Base-by-base conservation (phyloP, 2,329 filamentous ascomycete species). In the Trichoderma harzianum region DNA sequence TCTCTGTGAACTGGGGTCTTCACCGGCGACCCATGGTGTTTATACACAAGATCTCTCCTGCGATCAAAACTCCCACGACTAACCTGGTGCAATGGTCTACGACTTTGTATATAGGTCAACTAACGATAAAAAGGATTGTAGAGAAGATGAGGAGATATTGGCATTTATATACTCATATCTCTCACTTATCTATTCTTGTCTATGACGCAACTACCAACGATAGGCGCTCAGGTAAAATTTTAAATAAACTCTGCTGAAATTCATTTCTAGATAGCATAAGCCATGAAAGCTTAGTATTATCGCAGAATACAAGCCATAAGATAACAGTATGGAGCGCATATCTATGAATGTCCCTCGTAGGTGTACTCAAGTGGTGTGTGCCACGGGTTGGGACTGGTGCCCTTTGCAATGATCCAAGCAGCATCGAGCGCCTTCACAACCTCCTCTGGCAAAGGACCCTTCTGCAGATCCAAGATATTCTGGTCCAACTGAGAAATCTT, bases 371-470 rank as follows among this genome's bases (percentile, higher is more conserved):
- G 61, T 12, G 69, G 26, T 8, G 61, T 57, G 24, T 64, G 51
- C 69, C 69, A 70, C 2, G 69, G 60, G 34, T 70, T 70, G 5
- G 26, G 69, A 16, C 69, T 70, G 7, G 61, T 64, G 12, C 47
- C 69, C 69, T 61, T 71, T 10, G 34, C 30, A 7, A 71, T 39
- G 21, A 60, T 6, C 69, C 69, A 71, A 8, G 69, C 69, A 18
- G 63, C 69, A 26, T 71, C 69, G 14, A 67, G 62, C 14, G 69
- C 73, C 81, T 12, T 81, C 8, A 95, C 85, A 16, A 95, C 89
- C 55, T 93, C 92, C 5, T 92, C 87, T 0, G 92, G 92, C 70
- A 95, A 79, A 0, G 91, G 91, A 0, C 91, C 90, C 84, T 85
- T 85, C 76, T 87, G 84, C 5, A 89, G 75, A 64, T 82, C 80